Percentiles rank a stretch among this genome's conserved stretches.
These are phyloP conservation scores for Rhodosporidiobolus sp. DNA, from an alignment of 768 basidiomycete genomes.

Conservation along the genomic window DNA sequence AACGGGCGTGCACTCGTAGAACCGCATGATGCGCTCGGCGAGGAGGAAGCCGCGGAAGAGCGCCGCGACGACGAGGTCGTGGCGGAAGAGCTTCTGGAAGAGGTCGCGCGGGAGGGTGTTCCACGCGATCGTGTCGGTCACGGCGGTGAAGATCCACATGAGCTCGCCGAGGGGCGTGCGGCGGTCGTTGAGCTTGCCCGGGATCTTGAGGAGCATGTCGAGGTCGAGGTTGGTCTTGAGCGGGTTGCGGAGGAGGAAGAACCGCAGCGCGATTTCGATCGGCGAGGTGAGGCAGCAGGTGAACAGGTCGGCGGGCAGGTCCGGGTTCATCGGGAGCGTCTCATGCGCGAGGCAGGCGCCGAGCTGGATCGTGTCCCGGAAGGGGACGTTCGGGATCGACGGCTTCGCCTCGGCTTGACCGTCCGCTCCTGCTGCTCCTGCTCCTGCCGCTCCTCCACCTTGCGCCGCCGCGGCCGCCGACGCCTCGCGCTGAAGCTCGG, in stretches of 20 bases:
- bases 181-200: conserved; percentile 93
- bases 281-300: conserved; percentile 97
- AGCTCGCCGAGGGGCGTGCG: conserved; percentile 94
- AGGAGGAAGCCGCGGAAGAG: conserved; percentile 95
- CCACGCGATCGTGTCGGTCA: conserved; percentile 99
- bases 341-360: conserved; percentile 91
- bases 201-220: conserved; percentile 91
- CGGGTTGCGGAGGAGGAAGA: conserved; percentile 81
- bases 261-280: conserved; percentile 93
- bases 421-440: conserved; percentile 25
- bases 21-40: conserved; percentile 96
- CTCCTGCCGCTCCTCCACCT: conserved; percentile 45
- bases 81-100: conserved; percentile 89
- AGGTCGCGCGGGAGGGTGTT: conserved; percentile 89
- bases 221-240: conserved; percentile 73
- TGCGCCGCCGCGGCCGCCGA: conserved; percentile 52
- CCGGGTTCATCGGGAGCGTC: conserved; percentile 87
- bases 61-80: conserved; percentile 91
- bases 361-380: conserved; percentile 85
- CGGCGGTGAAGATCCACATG: conserved; percentile 99
- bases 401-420: conserved; percentile 26
- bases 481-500: conserved; percentile 46
- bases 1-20: conserved; percentile 93
- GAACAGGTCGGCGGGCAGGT: conserved; percentile 94
- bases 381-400: conserved; percentile 54